These are phyloP conservation scores for Fraxinus dipetala DNA, from an alignment of 305 asterid species.

Conservation along the genomic window DNA sequence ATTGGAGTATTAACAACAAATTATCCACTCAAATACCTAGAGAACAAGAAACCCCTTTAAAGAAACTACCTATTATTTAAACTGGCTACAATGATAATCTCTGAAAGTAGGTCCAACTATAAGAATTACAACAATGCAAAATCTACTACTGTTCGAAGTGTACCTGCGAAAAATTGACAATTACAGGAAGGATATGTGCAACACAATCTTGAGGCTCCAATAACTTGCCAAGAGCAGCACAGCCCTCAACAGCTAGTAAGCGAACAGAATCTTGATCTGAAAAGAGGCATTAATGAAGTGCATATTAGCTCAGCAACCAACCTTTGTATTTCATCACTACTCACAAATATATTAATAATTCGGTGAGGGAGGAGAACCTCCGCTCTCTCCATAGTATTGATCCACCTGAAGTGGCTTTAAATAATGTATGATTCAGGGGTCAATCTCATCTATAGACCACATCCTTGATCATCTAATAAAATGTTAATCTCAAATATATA, in stretches of 20 bases:
- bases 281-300: conserved; percentile 13
- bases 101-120: conserved; percentile 12
- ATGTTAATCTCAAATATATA: background rate
- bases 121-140: conserved; percentile 19
- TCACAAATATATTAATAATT: background rate
- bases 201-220: conserved; percentile 88
- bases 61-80: background rate
- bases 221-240: conserved; percentile 91
- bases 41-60: background rate
- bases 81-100: conserved; percentile 3
- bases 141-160: background rate
- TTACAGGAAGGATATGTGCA: conserved; percentile 82
- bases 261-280: conserved; percentile 97
- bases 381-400: background rate
- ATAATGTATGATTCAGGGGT: background rate
- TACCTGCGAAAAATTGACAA: conserved; percentile 94
- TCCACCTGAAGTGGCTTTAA: background rate
- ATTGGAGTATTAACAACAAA: background rate
- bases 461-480: background rate
- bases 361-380: background rate
- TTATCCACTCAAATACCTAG: background rate
- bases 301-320: conserved; percentile 4
- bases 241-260: conserved; percentile 83
- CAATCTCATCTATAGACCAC: background rate
- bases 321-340: background rate